A percentile compares a stretch with the other conserved stretches of the same genome.
Evolutionary conservation across 176 grass and related monocot species (phyloP).

Genomic region (bread wheat (Triticum aestivum)): DNA sequence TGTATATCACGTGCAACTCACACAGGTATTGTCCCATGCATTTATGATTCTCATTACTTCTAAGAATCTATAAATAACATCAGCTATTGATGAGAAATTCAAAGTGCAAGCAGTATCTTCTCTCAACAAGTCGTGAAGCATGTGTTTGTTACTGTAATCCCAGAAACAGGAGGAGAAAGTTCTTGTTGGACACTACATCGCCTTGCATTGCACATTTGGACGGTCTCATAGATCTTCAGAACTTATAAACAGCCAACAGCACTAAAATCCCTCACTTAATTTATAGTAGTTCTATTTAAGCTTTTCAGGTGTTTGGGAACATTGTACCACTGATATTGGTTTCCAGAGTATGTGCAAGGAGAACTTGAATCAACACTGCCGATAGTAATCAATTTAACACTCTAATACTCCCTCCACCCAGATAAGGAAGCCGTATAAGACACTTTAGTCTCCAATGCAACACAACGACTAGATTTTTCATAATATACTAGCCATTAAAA

Average conservation of each 20-base stretch:
- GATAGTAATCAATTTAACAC: not conserved
- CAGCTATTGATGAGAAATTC: not conserved
- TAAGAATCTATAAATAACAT: not conserved
- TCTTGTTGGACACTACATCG: not conserved
- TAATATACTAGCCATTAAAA: not conserved
- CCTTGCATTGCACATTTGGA: not conserved
- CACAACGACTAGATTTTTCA: not conserved
- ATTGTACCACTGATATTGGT: not conserved
- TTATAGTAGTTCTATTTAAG: not conserved
- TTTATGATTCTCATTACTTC: not conserved
- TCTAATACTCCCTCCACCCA: not conserved
- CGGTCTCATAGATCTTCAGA: not conserved
- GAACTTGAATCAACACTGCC: not conserved
- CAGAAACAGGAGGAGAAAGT: not conserved
- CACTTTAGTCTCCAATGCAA: not conserved
- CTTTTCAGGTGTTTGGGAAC: not conserved
- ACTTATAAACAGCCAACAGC: not conserved
- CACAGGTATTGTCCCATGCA: not conserved
- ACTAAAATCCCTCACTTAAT: not conserved
- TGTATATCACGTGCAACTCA: not conserved
- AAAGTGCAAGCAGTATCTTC: slow-evolving; percentile 6
- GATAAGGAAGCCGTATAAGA: not conserved
- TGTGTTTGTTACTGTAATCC: not conserved
- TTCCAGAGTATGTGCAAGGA: not conserved
- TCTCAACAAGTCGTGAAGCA: not conserved